Conservation (phyloP, 345 rosid species). For the Eucalyptus curtisii region DNA sequence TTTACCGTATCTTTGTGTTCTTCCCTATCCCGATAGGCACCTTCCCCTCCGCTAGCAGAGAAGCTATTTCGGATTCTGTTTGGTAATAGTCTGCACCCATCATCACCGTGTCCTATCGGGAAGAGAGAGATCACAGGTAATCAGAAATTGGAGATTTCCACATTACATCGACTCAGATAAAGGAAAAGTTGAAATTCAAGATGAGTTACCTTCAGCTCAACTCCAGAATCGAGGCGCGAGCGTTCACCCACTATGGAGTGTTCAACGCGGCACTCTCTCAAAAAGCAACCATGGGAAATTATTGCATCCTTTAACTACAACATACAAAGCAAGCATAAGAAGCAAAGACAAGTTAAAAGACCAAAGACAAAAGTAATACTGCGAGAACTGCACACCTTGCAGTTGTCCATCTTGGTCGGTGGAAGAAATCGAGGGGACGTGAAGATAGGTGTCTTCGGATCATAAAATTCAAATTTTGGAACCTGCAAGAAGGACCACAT, state of each 20-base stretch:
- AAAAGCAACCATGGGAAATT: conserved; percentile 95
- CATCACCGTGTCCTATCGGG: conserved; percentile 72
- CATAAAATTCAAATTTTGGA: conserved; percentile 81
- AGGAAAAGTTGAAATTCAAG: not conserved
- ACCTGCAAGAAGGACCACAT: conserved; percentile 17
- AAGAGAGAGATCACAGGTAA: not conserved
- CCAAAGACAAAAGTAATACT: not conserved
- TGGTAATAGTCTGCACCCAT: conserved; percentile 88
- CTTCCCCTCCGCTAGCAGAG: conserved; percentile 73
- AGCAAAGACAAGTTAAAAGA: not conserved
- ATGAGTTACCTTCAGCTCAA: conserved; percentile 58
- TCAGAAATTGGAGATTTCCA: not conserved
- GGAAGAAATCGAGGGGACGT: conserved; percentile 90
- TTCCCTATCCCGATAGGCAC: conserved; percentile 83
- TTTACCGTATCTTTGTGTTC: conserved; percentile 72
- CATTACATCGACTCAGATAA: not conserved
- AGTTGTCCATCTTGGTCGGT: conserved; percentile 79
- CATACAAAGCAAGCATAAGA: not conserved
- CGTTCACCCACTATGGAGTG: conserved; percentile 89
- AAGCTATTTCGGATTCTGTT: conserved; percentile 87
- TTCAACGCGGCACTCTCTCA: conserved; percentile 62
- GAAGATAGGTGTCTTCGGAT: conserved; percentile 79
- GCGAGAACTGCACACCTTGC: conserved; percentile 34
- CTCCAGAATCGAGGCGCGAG: conserved; percentile 80
- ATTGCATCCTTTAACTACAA: conserved; percentile 68